Base-by-base conservation (phyloP, 139 green algal genomes). In the Picochlorum sp. region DNA sequence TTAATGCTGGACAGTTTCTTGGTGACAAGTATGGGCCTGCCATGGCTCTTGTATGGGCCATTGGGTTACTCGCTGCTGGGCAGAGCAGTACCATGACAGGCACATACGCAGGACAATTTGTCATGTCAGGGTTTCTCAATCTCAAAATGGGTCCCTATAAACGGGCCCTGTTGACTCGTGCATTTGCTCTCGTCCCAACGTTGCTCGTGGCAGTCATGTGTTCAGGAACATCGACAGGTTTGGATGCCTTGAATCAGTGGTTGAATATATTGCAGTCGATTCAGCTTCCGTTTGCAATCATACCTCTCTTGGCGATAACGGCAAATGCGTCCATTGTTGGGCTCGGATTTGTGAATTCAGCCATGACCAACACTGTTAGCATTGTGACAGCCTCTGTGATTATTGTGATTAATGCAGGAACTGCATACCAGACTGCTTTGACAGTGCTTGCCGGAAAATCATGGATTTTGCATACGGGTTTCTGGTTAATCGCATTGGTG, bases 51-150 rank as follows among this genome's bases (percentile, higher is more conserved):
- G 69, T 71, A n/a, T 84, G 78, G 78, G 78, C 61, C 10, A 51
- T 86, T 4, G 79, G 77, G 2, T 70, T 87, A 51, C 62, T 87
- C 24, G 81, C 81, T 16, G 80, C 81, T 56, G 81, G 77, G 16
- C 81, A 88, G 57, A 75, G 56, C 68, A 72, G 62, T 57, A 86
- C 75, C 18, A 88, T 89, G 67, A 84, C 58, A 0, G 76, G 78
- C 10, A 87, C 79, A 3, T 88, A 78, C 21, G 78, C 79, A 6
- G 83, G 83, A 4, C 83, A 89, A 61, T 81, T 83, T 56, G 79
- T 88, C 18, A 89, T 89, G 83, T 57, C 59, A 8, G 83, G 83
- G 2, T 84, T 85, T 50, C 57, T 89, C 21, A 51, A 86, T 62
- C 54, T 89, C 23, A 56, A 71, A 51, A 57, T 72, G 8, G 45